Base-by-base conservation (phyloP, 441 rosid species). In the Euphorbia celastroides region DNA sequence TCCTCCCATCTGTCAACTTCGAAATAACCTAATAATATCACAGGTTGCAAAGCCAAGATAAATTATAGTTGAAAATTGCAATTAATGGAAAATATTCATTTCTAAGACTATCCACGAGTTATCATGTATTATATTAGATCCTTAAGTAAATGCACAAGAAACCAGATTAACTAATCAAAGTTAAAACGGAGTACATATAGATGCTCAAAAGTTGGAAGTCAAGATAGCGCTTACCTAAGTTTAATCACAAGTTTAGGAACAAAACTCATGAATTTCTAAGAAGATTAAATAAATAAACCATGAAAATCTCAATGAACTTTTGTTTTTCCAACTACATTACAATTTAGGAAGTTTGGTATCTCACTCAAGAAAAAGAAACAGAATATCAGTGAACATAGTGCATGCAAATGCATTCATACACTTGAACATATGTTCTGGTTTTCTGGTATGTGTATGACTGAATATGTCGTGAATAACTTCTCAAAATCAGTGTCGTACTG, bases 1-100 rank as follows among this genome's bases (percentile, higher is more conserved):
- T 90, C 78, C 84, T 93, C 32, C 89, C 99, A 81, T 96, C 99
- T 31, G 96, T 93, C 78, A 96, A 76, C 75, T 96, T 96, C 60
- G 98, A 90, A 82, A 96, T 96, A 46, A 96, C 99, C 99, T 96
- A 75, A 55, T 68, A 66, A 57, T 65, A 68, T 32, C 30, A 79
- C 56, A 65, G 17, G 58, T 62, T 31, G 58, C 28, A 56, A 67
- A 57, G 19, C 42, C 60, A 68, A 56, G 66, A 57, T 72, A 58
- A 62, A 69, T 26, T 2, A 42, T 30, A 46, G 16, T 13, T 25
- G n/a, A 66, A 2, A 12, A 25, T 26, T 26, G 19, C 28, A 67
- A 46, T 65, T 31, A 36, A 22, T 32, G 28, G 7, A 32, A 41
- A 7, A 38, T 44, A 28, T 51, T 32, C 14, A 64, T 28, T 48